Evolutionary conservation across 2,329 filamentous ascomycete genomes (phyloP).

Genomic region (Pseudocercospora musae): DNA sequence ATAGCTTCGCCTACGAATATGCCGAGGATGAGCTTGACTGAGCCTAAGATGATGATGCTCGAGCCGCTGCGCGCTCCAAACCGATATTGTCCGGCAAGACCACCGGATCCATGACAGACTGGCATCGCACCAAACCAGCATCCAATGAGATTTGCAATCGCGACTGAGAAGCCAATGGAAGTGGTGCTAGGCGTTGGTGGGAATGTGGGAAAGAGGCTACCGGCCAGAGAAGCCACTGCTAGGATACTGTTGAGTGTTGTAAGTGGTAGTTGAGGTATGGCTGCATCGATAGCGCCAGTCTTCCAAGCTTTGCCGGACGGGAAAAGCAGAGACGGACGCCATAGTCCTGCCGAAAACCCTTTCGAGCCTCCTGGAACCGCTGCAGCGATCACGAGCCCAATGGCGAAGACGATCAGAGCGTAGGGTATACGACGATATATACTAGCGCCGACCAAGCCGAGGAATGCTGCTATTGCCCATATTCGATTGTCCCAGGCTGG

Average conservation of each 20-base stretch:
- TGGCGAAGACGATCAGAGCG: conserved; percentile 66
- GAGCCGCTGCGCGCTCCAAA: conserved; percentile 89
- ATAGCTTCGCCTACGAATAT: conserved; percentile 71
- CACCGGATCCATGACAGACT: conserved; percentile 88
- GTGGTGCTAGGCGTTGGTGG: conserved; percentile 65
- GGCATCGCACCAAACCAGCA: conserved; percentile 97
- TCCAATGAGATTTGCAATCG: conserved; percentile 75
- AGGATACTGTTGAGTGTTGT: conserved; percentile 92
- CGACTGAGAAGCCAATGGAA: conserved; percentile 75
- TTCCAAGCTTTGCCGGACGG: conserved; percentile 49
- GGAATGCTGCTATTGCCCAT: conserved; percentile 72
- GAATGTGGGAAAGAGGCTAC: conserved; percentile 65
- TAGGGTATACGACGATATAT: conserved; percentile 68
- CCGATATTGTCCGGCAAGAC: conserved; percentile 82
- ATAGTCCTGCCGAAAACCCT: conserved; percentile 51
- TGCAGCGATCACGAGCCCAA: conserved; percentile 64
- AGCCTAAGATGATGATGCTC: conserved; percentile 74
- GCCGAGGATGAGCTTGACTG: conserved; percentile 72
- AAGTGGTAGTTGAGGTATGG: conserved; percentile 81
- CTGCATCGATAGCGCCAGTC: conserved; percentile 61
- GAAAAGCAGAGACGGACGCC: conserved; percentile 55
- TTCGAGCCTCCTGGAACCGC: conserved; percentile 43
- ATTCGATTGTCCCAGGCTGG: conserved; percentile 72
- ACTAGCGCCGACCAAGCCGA: conserved; percentile 67
- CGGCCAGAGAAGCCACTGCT: conserved; percentile 75